Conservation (phyloP, 192 early-diverging fungal genomes). For the Coemansia sp. region DNA sequence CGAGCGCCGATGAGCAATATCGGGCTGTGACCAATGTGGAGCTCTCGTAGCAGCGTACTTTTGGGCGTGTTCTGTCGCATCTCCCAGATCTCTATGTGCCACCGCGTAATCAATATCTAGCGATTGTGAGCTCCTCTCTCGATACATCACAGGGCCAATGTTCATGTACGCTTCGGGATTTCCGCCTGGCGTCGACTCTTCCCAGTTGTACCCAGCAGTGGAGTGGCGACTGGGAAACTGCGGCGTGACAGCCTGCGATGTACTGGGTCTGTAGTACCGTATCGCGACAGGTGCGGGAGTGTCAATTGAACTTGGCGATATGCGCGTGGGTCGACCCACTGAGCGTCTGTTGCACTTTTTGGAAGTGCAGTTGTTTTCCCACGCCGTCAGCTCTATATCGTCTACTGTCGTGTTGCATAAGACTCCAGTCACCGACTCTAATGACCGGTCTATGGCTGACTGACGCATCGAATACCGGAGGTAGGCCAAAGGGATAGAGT, state of each 20-base stretch:
- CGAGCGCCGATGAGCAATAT: slow-evolving; percentile 24
- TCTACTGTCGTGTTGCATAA: slow-evolving; percentile 2
- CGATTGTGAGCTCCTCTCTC: slow-evolving; percentile 33
- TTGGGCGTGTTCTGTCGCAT: neutral
- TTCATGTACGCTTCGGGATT: neutral
- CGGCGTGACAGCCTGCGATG: slow-evolving; percentile 27
- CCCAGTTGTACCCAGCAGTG: slow-evolving; percentile 14
- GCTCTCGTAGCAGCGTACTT: slow-evolving; percentile 20
- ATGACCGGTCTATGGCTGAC: neutral
- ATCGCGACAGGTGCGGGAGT: slow-evolving; percentile 31
- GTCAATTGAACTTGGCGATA: slow-evolving; percentile 13
- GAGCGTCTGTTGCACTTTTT: slow-evolving; percentile 6
- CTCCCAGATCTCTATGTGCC: neutral
- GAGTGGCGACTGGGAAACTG: slow-evolving; percentile 7
- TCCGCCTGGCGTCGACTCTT: slow-evolving; percentile 8
- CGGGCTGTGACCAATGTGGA: slow-evolving; percentile 35
- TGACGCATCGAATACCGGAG: neutral
- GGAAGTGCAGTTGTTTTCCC: neutral
- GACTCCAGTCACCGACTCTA: neutral
- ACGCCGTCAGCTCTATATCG: slow-evolving; percentile 17
- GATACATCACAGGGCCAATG: slow-evolving; percentile 25
- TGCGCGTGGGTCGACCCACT: neutral
- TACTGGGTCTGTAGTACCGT: slow-evolving; percentile 20
- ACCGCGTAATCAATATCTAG: slow-evolving; percentile 24
- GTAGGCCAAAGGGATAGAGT: slow-evolving; percentile 2